Evolutionary conservation across 805 yeast genomes (phyloP), one percentile per base, ranked within the genome.

Genomic region (Candida anglica): DNA sequence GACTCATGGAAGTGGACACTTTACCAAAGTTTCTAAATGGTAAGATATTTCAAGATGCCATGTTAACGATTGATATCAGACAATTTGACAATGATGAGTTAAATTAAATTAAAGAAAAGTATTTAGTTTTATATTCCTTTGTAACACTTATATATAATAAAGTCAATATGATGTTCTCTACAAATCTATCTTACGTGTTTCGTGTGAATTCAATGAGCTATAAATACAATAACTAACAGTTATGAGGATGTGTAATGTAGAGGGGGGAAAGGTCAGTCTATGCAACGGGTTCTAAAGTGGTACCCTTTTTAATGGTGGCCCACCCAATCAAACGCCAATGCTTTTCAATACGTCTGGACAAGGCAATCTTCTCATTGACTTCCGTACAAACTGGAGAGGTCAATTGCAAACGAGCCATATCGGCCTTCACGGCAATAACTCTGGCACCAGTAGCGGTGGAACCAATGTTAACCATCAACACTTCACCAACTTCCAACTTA

Each of bases 251-350:
- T 11, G 30, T 17, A 4, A 11, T 10, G 30, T n/a, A 21, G 20
- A 14, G 8, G 16, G 30, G 8, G n/a, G 21, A 11, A 11, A 6
- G 10, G 11, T n/a, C 6, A 6, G 13, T 21, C 38, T 58, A 73
- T 50, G 73, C 73, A 50, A 79, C 67, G 49, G 93, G 93, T 56
- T 85, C 94, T 59, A 85, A 75, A 38, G 89, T 81, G 41, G 89
- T 82, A 67, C 96, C 96, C 68, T 86, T 87, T 69, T 85, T 85
- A 61, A 89, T 91, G 33, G 96, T 88, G 51, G 98, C 99, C 99
- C 99, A 93, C 53, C 99, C 99, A 69, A 93, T 93, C 62, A 93
- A 76, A 77, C 99, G 93, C 96, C 97, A 93, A 66, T 93, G 99
- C 79, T 91, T 91, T 62, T 93, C 99, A 53, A 93, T 93, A 78